Percentiles rank a stretch among this genome's conserved stretches.
phyloP scores from a whole-genome alignment of 2,329 filamentous ascomycete species.

The Nigrospora sphaerica region DNA sequence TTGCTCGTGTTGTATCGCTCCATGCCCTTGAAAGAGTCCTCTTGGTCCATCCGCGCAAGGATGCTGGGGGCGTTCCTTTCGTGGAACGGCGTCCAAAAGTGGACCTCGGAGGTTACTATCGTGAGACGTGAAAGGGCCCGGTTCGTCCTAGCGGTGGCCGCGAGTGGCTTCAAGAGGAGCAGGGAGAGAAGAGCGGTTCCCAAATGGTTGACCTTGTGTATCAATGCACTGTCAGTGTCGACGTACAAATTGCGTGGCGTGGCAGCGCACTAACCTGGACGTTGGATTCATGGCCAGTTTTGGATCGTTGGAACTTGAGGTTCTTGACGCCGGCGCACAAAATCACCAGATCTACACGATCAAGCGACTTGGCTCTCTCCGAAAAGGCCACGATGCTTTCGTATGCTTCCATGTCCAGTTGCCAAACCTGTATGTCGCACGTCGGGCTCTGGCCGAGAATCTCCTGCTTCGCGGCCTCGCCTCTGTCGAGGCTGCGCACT shows the following conservation, averaged over 20 bases:
- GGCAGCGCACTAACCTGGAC: slow-evolving; percentile 5
- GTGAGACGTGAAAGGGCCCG: slow-evolving; percentile 7
- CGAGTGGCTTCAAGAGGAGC: slow-evolving; percentile 7
- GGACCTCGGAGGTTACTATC: slow-evolving; percentile 10
- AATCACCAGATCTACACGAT: slow-evolving; percentile 10
- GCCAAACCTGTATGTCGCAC: slow-evolving; percentile 9
- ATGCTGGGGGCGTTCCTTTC: slow-evolving; percentile 6
- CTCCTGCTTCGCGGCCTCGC: slow-evolving; percentile 26
- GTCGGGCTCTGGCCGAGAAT: slow-evolving; percentile 17
- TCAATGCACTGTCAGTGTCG: no score
- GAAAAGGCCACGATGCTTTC: slow-evolving; percentile 8
- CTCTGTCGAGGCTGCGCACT: slow-evolving; percentile 7
- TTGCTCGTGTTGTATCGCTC: slow-evolving; percentile 9
- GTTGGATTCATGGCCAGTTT: slow-evolving; percentile 10
- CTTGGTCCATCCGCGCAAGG: slow-evolving; percentile 8
- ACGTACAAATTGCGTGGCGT: not conserved
- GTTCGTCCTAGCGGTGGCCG: slow-evolving; percentile 3
- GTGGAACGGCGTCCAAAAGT: slow-evolving; percentile 4
- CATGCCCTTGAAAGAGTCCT: slow-evolving; percentile 8
- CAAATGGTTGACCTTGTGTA: slow-evolving; percentile 7
- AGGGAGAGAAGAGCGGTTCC: slow-evolving; percentile 12
- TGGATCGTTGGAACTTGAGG: slow-evolving; percentile 6
- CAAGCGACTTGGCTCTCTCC: slow-evolving; percentile 5
- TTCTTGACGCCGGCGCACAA: slow-evolving; percentile 11
- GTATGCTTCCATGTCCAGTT: slow-evolving; percentile 10